Percentiles rank a stretch among this genome's conserved stretches.
These are phyloP conservation scores for Dryas alaskensis DNA, from an alignment of 306 rosid genomes.

Conservation along the genomic window DNA sequence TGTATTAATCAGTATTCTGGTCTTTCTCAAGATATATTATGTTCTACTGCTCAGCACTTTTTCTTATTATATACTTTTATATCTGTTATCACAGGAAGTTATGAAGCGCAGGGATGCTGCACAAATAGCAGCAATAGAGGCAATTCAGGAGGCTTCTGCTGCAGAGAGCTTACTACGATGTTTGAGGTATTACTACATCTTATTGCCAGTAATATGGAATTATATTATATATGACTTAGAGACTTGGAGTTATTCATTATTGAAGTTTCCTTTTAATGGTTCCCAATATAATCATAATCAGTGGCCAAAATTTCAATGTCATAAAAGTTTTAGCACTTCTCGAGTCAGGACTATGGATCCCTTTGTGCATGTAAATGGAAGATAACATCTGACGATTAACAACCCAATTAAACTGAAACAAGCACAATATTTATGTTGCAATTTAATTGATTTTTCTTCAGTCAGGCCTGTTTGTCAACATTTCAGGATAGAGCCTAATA, in stretches of 20 bases:
- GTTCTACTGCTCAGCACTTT: constrained; percentile 10
- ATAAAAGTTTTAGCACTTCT: background rate
- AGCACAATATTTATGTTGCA: background rate
- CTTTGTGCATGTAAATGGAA: background rate
- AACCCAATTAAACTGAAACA: background rate
- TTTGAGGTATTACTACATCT: constrained; percentile 54
- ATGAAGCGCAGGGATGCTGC: constrained; percentile 93
- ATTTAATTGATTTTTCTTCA: background rate
- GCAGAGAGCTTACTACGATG: constrained; percentile 86
- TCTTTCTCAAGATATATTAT: background rate
- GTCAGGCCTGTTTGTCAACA: background rate
- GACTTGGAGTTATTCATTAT: background rate
- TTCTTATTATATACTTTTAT: constrained; percentile 19
- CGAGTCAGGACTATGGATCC: background rate
- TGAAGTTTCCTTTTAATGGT: background rate
- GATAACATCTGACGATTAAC: background rate
- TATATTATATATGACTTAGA: background rate
- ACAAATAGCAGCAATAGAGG: constrained; percentile 84
- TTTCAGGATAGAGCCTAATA: background rate
- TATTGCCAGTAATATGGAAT: background rate
- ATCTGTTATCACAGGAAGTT: constrained; percentile 60
- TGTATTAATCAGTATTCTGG: background rate
- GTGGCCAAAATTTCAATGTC: background rate
- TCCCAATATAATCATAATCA: background rate
- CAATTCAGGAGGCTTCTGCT: constrained; percentile 91